A percentile compares a stretch with the other conserved stretches of the same genome.
Evolutionary conservation across 2,329 filamentous ascomycete species (phyloP).

Genomic region (Thermoascus crustaceus): DNA sequence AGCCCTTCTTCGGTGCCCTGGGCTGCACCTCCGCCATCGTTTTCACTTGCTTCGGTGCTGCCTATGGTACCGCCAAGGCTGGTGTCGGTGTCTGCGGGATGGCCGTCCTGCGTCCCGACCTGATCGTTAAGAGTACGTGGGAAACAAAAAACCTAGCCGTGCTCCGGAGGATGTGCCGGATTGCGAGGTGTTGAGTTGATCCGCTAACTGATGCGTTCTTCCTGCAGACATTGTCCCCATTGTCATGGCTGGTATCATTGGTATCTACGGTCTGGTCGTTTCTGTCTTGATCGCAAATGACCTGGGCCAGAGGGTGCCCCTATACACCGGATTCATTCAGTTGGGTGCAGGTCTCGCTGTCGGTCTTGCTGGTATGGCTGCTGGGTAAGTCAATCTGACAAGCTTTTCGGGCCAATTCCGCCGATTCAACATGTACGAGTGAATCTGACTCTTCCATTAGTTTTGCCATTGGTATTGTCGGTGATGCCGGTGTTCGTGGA

Average conservation of each 20-base stretch:
- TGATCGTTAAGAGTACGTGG: constrained; percentile 96
- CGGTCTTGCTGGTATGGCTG: constrained; percentile 73
- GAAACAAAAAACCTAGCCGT: constrained; percentile 1
- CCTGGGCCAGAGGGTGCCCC: constrained; percentile 60
- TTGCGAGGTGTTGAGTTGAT: not conserved
- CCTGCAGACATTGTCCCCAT: constrained; percentile 88
- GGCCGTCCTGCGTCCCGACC: constrained; percentile 93
- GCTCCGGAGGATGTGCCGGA: constrained; percentile 9
- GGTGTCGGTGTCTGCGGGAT: constrained; percentile 97
- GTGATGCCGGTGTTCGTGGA: constrained; percentile 46
- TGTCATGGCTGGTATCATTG: constrained; percentile 99
- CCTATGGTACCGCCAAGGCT: constrained; percentile 98
- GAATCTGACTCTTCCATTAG: constrained; percentile 25
- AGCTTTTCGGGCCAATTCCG: constrained; percentile 9
- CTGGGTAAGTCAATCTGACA: constrained; percentile 41
- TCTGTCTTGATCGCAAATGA: constrained; percentile 79
- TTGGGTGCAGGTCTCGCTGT: constrained; percentile 75
- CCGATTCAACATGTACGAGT: too few relatives aligned
- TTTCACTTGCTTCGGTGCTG: constrained; percentile 92
- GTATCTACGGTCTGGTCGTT: constrained; percentile 91
- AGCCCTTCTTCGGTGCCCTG: constrained; percentile 96
- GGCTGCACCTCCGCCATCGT: constrained; percentile 92
- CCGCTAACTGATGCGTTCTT: constrained; percentile 12
- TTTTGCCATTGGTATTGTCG: constrained; percentile 81
- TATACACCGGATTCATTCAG: constrained; percentile 79